Evolutionary conservation across 73 alveolate genomes (phyloP).

Genomic region (Paramecium octaurelia): DNA sequence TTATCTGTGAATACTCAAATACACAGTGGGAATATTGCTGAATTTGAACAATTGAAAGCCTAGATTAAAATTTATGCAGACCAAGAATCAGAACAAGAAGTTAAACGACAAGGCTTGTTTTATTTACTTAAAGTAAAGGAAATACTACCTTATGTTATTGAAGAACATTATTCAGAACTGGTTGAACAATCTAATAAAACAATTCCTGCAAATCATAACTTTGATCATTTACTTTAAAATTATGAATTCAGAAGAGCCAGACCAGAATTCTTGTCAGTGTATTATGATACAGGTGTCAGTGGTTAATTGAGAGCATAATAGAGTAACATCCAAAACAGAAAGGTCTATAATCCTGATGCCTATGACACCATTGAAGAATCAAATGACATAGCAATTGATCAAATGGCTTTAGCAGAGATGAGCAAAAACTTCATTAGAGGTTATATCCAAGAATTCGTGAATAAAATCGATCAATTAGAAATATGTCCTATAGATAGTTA

Average conservation of each 20-base stretch:
- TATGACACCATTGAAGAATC: slow-evolving; percentile 30
- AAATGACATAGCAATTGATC: slow-evolving; percentile 2
- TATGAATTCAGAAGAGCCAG: slow-evolving; percentile 47
- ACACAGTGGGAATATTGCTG: not conserved
- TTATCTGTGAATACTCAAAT: slow-evolving; percentile 18
- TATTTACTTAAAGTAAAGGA: not conserved
- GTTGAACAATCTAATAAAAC: not conserved
- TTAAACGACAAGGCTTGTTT: not conserved
- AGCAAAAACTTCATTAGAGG: not conserved
- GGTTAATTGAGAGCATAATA: slow-evolving; percentile 14
- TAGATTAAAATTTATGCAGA: slow-evolving; percentile 5
- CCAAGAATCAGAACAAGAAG: not conserved
- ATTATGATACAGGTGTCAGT: slow-evolving; percentile 32
- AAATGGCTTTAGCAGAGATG: slow-evolving; percentile 40
- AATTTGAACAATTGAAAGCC: slow-evolving; percentile 33
- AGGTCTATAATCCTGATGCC: slow-evolving; percentile 44
- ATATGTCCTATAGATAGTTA: slow-evolving; percentile 39
- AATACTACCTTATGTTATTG: not conserved
- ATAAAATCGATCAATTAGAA: slow-evolving; percentile 8
- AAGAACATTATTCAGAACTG: not conserved
- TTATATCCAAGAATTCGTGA: not conserved
- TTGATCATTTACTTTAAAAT: not conserved
- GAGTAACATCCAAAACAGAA: not conserved
- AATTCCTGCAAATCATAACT: not conserved
- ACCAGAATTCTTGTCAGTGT: not conserved